phyloP scores from a whole-genome alignment of 2,329 filamentous ascomycete genomes.

The Verticillium longisporum region DNA sequence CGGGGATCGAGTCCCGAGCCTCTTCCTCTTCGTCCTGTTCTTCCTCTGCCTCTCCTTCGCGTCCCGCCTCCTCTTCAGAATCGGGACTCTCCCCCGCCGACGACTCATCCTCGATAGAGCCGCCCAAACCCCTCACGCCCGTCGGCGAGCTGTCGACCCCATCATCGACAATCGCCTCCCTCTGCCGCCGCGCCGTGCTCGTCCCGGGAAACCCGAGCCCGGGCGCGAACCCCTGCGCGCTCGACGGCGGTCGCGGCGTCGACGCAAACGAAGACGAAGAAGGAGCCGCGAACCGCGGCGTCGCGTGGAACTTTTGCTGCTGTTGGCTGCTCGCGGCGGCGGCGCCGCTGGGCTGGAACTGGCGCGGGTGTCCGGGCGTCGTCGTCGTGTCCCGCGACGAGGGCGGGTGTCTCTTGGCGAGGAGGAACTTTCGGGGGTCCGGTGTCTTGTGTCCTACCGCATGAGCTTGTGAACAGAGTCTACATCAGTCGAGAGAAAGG shows the following conservation, averaged over 20 bases:
- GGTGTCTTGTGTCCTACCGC: conserved; percentile 22
- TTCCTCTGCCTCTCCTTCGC: conserved; percentile 1
- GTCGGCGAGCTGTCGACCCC: conserved; percentile 5
- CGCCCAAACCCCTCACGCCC: neutral
- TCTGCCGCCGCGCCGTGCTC: conserved; percentile 12
- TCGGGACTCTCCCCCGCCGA: conserved; percentile 3
- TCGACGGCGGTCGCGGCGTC: conserved; percentile 8
- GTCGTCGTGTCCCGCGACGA: conserved; percentile 22
- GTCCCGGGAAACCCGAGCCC: conserved; percentile 10
- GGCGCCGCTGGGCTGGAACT: neutral
- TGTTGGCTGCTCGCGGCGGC: conserved; percentile 6
- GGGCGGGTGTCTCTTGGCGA: conserved; percentile 24
- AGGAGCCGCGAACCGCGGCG: conserved; percentile 27
- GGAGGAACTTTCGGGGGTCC: conserved; percentile 29
- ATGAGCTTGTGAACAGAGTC: neutral
- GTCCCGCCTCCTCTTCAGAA: conserved; percentile 4
- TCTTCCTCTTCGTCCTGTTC: neutral
- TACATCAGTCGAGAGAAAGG: neutral
- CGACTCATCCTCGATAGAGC: conserved; percentile 13
- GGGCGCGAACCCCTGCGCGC: conserved; percentile 1
- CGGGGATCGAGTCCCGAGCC: neutral
- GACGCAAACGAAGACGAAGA: conserved; percentile 17
- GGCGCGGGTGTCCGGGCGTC: conserved; percentile 4
- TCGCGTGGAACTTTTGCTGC: conserved; percentile 24
- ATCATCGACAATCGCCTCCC: conserved; percentile 5